These are phyloP conservation scores for Aspergillus nomiae DNA, from an alignment of 2,329 filamentous ascomycete genomes.

Conservation along the genomic window DNA sequence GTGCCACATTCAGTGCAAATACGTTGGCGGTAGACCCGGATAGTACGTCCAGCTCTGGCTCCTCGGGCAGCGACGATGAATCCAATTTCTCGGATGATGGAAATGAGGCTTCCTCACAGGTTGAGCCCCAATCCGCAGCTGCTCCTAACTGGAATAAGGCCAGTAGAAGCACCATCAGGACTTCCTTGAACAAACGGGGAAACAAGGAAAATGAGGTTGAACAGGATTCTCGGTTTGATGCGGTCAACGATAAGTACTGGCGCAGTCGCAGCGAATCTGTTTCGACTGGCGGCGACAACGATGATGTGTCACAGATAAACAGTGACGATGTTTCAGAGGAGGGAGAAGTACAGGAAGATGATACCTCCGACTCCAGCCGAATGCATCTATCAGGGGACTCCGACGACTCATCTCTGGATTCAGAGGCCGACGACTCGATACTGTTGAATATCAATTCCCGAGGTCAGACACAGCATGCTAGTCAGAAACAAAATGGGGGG, in stretches of 20 bases:
- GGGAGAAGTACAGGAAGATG: slow-evolving; percentile 30
- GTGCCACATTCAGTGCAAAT: slow-evolving; percentile 37
- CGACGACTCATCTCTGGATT: slow-evolving; percentile 35
- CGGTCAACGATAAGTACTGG: slow-evolving; percentile 42
- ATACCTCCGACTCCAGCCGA: slow-evolving; percentile 13
- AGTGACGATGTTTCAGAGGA: slow-evolving; percentile 26
- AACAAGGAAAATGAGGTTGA: slow-evolving; percentile 19
- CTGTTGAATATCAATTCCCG: slow-evolving; percentile 42
- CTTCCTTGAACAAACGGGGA: slow-evolving; percentile 39
- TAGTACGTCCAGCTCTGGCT: slow-evolving; percentile 30
- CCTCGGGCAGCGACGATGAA: slow-evolving; percentile 16
- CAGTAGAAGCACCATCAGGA: slow-evolving; percentile 45
- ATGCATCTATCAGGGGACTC: slow-evolving; percentile 30
- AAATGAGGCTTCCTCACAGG: slow-evolving; percentile 14
- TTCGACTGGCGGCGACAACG: slow-evolving; percentile 21
- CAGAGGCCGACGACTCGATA: slow-evolving; percentile 45
- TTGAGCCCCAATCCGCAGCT: slow-evolving; percentile 24
- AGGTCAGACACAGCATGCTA: slow-evolving; percentile 8
- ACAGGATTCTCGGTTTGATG: slow-evolving; percentile 30
- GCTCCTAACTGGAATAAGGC: slow-evolving; percentile 50
- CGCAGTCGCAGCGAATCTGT: slow-evolving; percentile 38
- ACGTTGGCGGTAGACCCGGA: slow-evolving; percentile 36
- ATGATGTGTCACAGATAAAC: slow-evolving; percentile 13
- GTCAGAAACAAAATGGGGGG: slow-evolving; percentile 15
- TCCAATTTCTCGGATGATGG: slow-evolving; percentile 20